Percentiles rank a stretch among this genome's conserved stretches.
Evolutionary conservation across 768 basidiomycete genomes (phyloP).

Genomic region (Russula earlei): DNA sequence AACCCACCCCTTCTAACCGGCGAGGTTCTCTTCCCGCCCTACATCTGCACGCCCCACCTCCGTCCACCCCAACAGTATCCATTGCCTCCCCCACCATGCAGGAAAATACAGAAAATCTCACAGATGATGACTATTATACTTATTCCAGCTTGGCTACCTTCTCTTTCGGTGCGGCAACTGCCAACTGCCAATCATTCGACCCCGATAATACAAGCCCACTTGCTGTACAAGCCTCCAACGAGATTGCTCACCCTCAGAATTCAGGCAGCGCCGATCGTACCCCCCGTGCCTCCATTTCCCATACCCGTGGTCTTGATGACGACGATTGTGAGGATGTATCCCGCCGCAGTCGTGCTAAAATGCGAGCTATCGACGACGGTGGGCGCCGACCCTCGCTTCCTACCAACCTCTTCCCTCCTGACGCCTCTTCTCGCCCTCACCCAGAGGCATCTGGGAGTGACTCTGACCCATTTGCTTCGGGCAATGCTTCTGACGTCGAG

Average conservation of each 20-base stretch:
- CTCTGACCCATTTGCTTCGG: constrained; percentile 7
- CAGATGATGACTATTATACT: constrained; percentile 20
- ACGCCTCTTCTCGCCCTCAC: not conserved
- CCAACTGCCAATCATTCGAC: constrained; percentile 22
- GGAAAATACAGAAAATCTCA: constrained; percentile 18
- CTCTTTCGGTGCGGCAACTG: constrained; percentile 32
- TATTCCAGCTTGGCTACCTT: constrained; percentile 35
- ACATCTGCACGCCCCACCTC: constrained; percentile 22
- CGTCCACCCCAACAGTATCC: constrained; percentile 17
- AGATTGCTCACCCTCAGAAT: constrained; percentile 16
- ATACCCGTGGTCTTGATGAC: constrained; percentile 26
- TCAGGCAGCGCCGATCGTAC: constrained; percentile 32
- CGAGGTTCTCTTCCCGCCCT: constrained; percentile 25
- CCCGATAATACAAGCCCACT: constrained; percentile 32
- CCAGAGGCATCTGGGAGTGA: constrained; percentile 6
- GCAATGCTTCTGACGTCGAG: constrained; percentile 6
- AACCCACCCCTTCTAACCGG: constrained; percentile 21
- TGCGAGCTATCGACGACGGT: constrained; percentile 37
- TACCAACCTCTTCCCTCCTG: constrained; percentile 24
- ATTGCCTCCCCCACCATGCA: constrained; percentile 18
- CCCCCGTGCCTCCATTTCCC: constrained; percentile 36
- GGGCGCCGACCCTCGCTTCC: constrained; percentile 34
- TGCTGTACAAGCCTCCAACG: constrained; percentile 16
- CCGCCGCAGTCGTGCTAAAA: constrained; percentile 30
- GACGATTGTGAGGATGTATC: constrained; percentile 28